A percentile compares a stretch with the other conserved stretches of the same genome.
phyloP scores from a whole-genome alignment of 1,284 basidiomycete species.

The Rhizoctonia solani region DNA sequence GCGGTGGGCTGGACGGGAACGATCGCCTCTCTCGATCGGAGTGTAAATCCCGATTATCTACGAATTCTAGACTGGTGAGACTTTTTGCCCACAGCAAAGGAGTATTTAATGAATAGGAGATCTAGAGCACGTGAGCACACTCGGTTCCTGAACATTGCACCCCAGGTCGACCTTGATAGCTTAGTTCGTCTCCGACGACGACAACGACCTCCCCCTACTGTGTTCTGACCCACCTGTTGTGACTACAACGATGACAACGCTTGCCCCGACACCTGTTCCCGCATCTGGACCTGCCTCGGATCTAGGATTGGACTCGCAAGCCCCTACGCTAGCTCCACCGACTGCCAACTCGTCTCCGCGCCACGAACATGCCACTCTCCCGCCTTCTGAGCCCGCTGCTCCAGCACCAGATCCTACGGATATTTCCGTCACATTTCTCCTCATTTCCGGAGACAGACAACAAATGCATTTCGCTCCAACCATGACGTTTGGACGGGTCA shows the following conservation, averaged over 20 bases:
- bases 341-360: constrained; percentile 25
- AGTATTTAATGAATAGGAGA: not conserved
- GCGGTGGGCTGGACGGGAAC: not conserved
- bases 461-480: constrained; percentile 80
- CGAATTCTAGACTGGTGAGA: too few species aligned
- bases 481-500: constrained; percentile 76
- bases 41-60: too few species aligned
- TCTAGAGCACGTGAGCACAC: constrained; percentile 17
- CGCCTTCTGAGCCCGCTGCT: not conserved
- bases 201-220: not conserved
- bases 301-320: constrained; percentile 27
- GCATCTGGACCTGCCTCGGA: too few species aligned
- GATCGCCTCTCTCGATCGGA: not conserved
- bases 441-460: constrained; percentile 72
- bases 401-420: constrained; percentile 50
- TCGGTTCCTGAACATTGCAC: constrained; percentile 7
- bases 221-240: not conserved
- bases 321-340: constrained; percentile 20
- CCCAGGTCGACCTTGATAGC: not conserved
- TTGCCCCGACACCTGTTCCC: too few species aligned
- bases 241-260: constrained; percentile 10
- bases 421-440: constrained; percentile 72
- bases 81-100: not conserved
- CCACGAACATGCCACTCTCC: constrained; percentile 20
- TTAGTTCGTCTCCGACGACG: not conserved